Evolutionary conservation across 1,284 basidiomycete species (phyloP).

Genomic region (Cystobasidium pallidum): DNA sequence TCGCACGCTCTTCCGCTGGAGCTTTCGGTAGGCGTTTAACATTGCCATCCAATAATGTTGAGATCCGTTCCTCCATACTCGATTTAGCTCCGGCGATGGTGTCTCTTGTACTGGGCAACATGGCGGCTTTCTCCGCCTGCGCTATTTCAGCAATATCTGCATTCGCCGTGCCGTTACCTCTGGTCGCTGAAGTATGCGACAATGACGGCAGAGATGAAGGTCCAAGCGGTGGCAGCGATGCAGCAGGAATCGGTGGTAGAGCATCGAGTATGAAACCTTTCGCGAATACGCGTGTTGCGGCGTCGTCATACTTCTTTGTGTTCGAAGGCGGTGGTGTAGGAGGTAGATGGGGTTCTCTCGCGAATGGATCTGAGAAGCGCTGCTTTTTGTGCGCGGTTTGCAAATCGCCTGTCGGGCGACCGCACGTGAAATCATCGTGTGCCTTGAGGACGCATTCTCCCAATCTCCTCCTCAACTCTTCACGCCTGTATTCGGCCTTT

Average conservation of each 20-base stretch:
- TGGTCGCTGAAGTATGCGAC: not conserved
- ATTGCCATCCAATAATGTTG: conserved; percentile 2
- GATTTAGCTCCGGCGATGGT: not conserved
- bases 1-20: conserved; percentile 31
- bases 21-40: conserved; percentile 1
- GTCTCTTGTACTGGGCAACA: conserved; percentile 6
- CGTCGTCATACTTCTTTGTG: not conserved
- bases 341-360: not conserved
- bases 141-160: conserved; percentile 14
- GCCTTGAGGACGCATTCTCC: conserved; percentile 40
- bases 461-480: conserved; percentile 34
- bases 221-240: conserved; percentile 33
- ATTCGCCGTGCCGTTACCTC: not conserved
- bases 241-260: conserved; percentile 34
- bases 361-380: not conserved
- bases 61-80: not conserved
- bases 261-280: conserved; percentile 44
- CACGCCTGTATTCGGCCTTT: conserved; percentile 38
- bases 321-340: conserved; percentile 19
- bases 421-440: conserved; percentile 17
- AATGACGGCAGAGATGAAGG: not conserved
- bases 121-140: not conserved
- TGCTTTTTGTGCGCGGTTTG: not conserved
- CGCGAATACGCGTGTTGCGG: conserved; percentile 5
- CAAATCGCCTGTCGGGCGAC: not conserved